Base-by-base conservation (phyloP, 2,329 filamentous ascomycete genomes). In the Paecilomyces sp. region DNA sequence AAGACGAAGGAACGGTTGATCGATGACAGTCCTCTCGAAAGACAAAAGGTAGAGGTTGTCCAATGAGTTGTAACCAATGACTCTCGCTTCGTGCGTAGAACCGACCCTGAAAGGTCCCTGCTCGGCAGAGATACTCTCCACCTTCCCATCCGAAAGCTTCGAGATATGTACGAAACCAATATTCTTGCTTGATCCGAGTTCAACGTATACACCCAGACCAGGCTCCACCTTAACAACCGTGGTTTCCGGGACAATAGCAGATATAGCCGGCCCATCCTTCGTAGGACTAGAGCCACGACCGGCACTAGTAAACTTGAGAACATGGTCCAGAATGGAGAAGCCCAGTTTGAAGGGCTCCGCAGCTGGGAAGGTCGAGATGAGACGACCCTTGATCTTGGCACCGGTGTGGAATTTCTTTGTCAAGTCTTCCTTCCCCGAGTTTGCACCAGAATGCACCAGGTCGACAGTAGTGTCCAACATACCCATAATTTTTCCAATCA, bases 121-220 rank as follows among this genome's bases (percentile, higher is more conserved):
- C 3, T 85, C 81, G 63, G 91, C 85, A 13, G 90, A 90, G 4
- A 99, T 80, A 1, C 85, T 85, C 63, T 97, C 94, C 57, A 97
- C 84, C 73, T 94, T 96, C 65, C 88, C 88, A 72, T 99, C 93
- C 61, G 93, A 89, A 62, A 99, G 84, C 64, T 90, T 86, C 0
- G 94, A 99, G 64, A 99, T 95, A 74, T 99, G 94, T 24, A 95
- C 92, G 69, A 97, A 99, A 9, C 91, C 91, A n/a, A 93, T 80
- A 28, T 76, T 68, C 31, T 87, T 84, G 50, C 83, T 79, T 5
- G 88, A 76, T 2, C 87, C 87, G 28, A 93, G 76, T 65, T 90
- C 85, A 15, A 92, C 82, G 68, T 95, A 96, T 2, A 97, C 80
- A 57, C 94, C 95, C 61, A 93, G 84, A 2, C 88, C 86, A 4